Percentiles rank a stretch among this genome's conserved stretches.
phyloP scores from a whole-genome alignment of 2,329 filamentous ascomycete genomes.

The Ophiostoma fasciatum region DNA sequence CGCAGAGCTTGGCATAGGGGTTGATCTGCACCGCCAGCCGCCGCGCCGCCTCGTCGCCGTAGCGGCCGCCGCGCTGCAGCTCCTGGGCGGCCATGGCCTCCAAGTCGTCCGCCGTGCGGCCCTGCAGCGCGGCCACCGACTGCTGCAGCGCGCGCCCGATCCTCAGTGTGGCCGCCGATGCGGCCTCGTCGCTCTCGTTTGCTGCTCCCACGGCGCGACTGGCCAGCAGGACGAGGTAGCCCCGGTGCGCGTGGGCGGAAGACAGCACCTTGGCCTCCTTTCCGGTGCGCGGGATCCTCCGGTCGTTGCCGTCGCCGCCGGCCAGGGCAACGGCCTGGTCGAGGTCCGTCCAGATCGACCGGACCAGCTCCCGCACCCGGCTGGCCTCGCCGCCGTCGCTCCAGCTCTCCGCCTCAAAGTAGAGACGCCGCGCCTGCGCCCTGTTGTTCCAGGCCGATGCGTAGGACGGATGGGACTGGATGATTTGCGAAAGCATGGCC shows the following conservation, averaged over 20 bases:
- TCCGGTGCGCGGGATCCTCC: too few species aligned
- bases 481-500: slow-evolving; percentile 34
- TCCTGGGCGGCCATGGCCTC: slow-evolving; percentile 48
- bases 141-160: too few species aligned
- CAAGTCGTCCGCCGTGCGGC: slow-evolving; percentile 40
- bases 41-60: slow-evolving; percentile 51
- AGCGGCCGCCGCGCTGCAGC: slow-evolving; percentile 47
- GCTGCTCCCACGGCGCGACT: too few species aligned
- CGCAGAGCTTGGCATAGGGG: slow-evolving; percentile 54
- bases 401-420: slow-evolving; percentile 45
- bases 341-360: slow-evolving; percentile 36
- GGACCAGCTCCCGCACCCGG: slow-evolving; percentile 4
- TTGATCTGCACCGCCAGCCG: slow-evolving; percentile 49
- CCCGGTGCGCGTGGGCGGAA: slow-evolving; percentile 58
- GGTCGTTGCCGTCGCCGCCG: slow-evolving; percentile 44
- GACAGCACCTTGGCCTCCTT: slow-evolving; percentile 50
- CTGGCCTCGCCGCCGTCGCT: background rate
- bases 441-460: slow-evolving; percentile 63
- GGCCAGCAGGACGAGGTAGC: slow-evolving; percentile 39
- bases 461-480: slow-evolving; percentile 46
- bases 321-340: slow-evolving; percentile 40
- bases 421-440: slow-evolving; percentile 48
- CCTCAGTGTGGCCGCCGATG: too few species aligned
- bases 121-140: too few species aligned
- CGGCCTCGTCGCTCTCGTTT: slow-evolving; percentile 26